Conservation (phyloP, 257 asterid species). For the Primulina tabacum region DNA sequence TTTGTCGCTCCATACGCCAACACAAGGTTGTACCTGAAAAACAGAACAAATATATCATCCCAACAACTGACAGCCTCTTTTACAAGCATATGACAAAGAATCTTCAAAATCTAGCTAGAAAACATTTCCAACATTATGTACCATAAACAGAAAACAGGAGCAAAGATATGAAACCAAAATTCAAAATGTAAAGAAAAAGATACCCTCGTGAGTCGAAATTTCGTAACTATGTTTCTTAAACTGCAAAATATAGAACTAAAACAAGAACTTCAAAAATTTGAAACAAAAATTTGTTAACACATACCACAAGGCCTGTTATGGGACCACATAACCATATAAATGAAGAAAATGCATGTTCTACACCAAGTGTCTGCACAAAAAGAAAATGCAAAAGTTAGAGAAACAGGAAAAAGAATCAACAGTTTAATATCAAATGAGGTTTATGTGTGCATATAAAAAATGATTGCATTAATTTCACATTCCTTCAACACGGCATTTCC, state of each 20-base stretch:
- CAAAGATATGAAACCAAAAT: neutral
- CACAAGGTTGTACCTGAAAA: conserved; percentile 98
- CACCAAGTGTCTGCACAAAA: conserved; percentile 91
- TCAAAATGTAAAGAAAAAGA: neutral
- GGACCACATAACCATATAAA: conserved; percentile 99
- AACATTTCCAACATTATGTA: conserved; percentile 2
- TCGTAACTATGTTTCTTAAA: conserved; percentile 20
- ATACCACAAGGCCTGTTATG: conserved; percentile 97
- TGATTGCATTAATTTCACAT: conserved; percentile 7
- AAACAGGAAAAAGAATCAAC: conserved; percentile 20
- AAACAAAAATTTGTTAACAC: conserved; percentile 28
- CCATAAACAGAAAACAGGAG: neutral
- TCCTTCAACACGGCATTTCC: too few relatives aligned
- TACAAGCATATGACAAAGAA: neutral
- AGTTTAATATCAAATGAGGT: neutral
- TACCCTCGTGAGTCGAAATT: neutral
- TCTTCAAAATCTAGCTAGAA: neutral
- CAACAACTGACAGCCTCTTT: neutral
- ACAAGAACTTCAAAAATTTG: neutral
- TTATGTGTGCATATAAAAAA: neutral
- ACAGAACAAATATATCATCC: conserved; percentile 15
- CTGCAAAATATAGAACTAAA: conserved; percentile 15
- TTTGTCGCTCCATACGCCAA: conserved; percentile 97
- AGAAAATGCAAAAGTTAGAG: conserved; percentile 27
- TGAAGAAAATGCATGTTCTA: conserved; percentile 92